Percentiles rank a stretch among this genome's conserved stretches.
Evolutionary conservation across 441 rosid species (phyloP).

Genomic region (Hura crepitans): DNA sequence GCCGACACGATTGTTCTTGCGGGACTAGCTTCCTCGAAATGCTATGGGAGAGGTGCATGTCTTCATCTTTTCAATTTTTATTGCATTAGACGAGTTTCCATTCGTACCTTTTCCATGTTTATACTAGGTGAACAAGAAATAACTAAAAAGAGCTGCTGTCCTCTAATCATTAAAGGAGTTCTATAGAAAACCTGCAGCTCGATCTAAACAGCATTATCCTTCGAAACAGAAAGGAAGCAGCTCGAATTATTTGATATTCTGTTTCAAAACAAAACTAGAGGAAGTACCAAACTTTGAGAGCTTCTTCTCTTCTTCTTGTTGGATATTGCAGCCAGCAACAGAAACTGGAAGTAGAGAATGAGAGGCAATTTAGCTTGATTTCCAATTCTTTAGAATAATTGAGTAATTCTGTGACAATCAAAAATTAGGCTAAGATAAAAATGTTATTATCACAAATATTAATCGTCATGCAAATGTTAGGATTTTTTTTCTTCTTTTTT

Average conservation of each 20-base stretch:
- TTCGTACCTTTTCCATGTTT: background rate
- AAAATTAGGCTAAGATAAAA: too few relatives aligned
- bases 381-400: background rate
- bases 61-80: background rate
- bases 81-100: background rate
- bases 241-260: background rate
- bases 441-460: too few relatives aligned
- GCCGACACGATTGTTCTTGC: constrained; percentile 71
- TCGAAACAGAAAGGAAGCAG: background rate
- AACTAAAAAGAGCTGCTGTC: constrained; percentile 64
- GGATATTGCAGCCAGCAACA: background rate
- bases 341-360: background rate
- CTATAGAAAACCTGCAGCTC: background rate
- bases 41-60: constrained; percentile 92
- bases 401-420: too few relatives aligned
- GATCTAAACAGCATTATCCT: background rate
- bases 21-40: constrained; percentile 91
- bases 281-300: background rate
- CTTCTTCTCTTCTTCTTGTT: background rate
- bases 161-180: constrained; percentile 26
- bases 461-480: too few relatives aligned
- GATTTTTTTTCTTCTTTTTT: background rate
- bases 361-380: background rate
- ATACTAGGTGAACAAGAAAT: constrained; percentile 87
- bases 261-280: background rate